These are phyloP conservation scores for Knufia petricola DNA, from an alignment of 2,329 filamentous ascomycete species.

Conservation along the genomic window DNA sequence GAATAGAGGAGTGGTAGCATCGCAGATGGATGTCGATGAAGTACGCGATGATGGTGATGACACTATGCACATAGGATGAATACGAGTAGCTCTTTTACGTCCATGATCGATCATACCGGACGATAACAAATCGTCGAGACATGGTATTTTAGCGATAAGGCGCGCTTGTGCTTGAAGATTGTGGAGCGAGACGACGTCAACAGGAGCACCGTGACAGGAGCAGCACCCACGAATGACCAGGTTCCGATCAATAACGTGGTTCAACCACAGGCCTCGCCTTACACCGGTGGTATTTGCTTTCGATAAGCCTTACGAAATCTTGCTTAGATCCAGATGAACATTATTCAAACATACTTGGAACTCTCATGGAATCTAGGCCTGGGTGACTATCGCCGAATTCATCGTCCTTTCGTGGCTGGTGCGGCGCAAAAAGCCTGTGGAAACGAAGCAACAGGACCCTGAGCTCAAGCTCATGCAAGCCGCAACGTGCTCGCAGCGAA, in stretches of 20 bases:
- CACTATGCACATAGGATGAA: slow-evolving; percentile 14
- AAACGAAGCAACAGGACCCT: no score
- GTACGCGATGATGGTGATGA: slow-evolving; percentile 21
- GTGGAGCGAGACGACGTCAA: not conserved
- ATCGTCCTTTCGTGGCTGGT: no score
- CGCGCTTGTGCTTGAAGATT: not conserved
- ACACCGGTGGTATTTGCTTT: not conserved
- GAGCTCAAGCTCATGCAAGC: no score
- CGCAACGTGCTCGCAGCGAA: not conserved
- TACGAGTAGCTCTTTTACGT: not conserved
- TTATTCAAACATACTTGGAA: no score
- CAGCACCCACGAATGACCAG: not conserved
- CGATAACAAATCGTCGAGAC: not conserved
- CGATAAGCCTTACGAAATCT: not conserved
- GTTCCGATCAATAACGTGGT: not conserved
- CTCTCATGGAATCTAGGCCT: no score
- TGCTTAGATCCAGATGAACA: no score
- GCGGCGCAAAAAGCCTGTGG: no score
- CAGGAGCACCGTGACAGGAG: not conserved
- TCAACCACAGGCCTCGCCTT: not conserved
- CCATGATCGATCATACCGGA: not conserved
- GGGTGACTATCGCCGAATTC: no score
- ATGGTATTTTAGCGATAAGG: not conserved
- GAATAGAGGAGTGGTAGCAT: slow-evolving; percentile 62
- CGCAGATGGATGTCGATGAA: slow-evolving; percentile 70